Evolutionary conservation across 345 rosid genomes (phyloP).

Genomic region (Populus davidiana): DNA sequence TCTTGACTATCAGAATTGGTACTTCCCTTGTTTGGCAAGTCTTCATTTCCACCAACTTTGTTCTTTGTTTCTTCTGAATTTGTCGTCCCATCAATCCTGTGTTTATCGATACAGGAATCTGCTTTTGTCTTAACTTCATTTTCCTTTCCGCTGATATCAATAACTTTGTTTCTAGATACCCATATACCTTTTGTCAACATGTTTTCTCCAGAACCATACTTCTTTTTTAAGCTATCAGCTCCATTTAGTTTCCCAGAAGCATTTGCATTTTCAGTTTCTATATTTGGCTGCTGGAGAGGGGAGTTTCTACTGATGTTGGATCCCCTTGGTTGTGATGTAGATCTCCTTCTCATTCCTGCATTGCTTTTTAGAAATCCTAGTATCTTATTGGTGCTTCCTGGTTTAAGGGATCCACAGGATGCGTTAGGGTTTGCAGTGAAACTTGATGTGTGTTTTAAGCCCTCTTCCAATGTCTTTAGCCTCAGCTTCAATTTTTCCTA

Average conservation of each 20-base stretch:
- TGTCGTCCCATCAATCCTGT: slow-evolving; percentile 19
- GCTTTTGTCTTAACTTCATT: slow-evolving; percentile 36
- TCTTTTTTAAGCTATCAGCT: slow-evolving; percentile 32
- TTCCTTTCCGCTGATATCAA: slow-evolving; percentile 61
- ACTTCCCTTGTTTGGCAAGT: slow-evolving; percentile 28
- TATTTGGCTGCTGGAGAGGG: slow-evolving; percentile 42
- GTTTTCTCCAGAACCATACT: slow-evolving; percentile 30
- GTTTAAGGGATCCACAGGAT: slow-evolving; percentile 37
- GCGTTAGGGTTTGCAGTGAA: slow-evolving; percentile 20
- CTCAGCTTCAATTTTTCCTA: slow-evolving; percentile 83
- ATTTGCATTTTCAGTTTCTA: slow-evolving; percentile 22
- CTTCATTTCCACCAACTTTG: slow-evolving; percentile 29
- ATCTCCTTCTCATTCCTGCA: slow-evolving; percentile 62
- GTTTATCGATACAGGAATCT: slow-evolving; percentile 12
- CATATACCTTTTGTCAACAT: slow-evolving; percentile 41
- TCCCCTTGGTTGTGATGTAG: slow-evolving; percentile 64
- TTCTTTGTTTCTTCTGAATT: slow-evolving; percentile 18
- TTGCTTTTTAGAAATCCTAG: slow-evolving; percentile 64
- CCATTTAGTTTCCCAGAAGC: slow-evolving; percentile 13
- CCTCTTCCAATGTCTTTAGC: slow-evolving; percentile 74
- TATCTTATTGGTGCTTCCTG: slow-evolving; percentile 55
- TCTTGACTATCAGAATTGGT: slow-evolving; percentile 33
- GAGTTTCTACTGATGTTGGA: slow-evolving; percentile 38
- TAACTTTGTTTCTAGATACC: slow-evolving; percentile 52
- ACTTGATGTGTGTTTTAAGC: slow-evolving; percentile 44